Conservation (phyloP, 1,139 yeast species). For the Hemisphaericaspora xylanilytica region DNA sequence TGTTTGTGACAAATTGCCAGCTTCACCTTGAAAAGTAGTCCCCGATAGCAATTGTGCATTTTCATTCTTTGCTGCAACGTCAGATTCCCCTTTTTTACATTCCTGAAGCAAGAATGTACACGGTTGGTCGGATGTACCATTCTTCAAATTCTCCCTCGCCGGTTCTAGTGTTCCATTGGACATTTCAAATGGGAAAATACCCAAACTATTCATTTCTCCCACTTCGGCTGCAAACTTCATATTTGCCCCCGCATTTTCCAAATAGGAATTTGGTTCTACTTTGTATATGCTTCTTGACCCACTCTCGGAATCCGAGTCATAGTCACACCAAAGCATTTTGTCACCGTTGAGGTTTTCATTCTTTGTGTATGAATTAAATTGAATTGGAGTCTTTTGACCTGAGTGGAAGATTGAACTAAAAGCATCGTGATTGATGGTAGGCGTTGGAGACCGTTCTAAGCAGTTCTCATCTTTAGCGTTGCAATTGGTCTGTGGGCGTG, state of each 20-base stretch:
- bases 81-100: background rate
- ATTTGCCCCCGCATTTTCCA: background rate
- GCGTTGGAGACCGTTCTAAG: no score
- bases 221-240: no score
- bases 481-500: no score
- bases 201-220: background rate
- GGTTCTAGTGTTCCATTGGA: no score
- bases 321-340: background rate
- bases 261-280: background rate
- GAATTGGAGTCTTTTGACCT: no score
- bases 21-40: background rate
- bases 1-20: background rate
- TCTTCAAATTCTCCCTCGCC: background rate
- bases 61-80: background rate
- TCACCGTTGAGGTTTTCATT: background rate
- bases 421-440: no score
- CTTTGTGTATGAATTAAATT: no score
- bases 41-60: background rate
- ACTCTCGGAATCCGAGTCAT: background rate
- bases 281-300: background rate
- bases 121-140: no score
- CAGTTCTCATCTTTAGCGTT: no score
- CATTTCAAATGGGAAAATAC: background rate
- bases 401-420: background rate
- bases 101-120: no score